Evolutionary conservation across 352 stramenopile genomes (phyloP), one percentile per base, ranked within the genome.

Genomic region (Globisporangium echinulatum): DNA sequence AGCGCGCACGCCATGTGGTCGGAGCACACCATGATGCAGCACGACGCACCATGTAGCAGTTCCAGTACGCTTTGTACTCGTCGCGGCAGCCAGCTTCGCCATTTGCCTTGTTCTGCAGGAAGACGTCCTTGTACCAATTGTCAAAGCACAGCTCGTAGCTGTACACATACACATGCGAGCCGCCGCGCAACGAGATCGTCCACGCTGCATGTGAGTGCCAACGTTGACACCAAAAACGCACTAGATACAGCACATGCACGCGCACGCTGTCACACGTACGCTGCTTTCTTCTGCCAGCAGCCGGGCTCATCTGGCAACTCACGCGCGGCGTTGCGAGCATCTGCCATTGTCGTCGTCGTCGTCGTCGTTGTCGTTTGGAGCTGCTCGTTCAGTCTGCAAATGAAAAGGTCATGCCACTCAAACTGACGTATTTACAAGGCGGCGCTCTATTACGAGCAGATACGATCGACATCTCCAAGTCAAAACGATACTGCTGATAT

Each of bases 61-160:
- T 71, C 49, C 62, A 75, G 62, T 94, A 94, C 7, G 75, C 75
- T 47, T 87, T 77, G 71, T 94, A 94, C 68, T 92, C 79, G 44
- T 88, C 72, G 61, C 88, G 71, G 52, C 85, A 94, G 54, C 85
- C 85, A 13, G 91, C 65, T 58, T 85, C 65, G 55, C 80, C 81
- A 40, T 85, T 54, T 40, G 79, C 82, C 59, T 90, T 92, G 49
- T 88, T 70, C 71, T 90, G 80, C 17, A 94, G 67, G 60, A 94
- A 94, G 37, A 92, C 73, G 43, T 92, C 71, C 52, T 82, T 89
- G 69, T 92, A 94, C 85, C 85, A 94, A 67, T 79, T 72, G 61
- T 94, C 85, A 70, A 94, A 94, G 74, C 85, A 94, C 59, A 92
- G 79, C 62, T 94, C 85, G 62, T 88, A 87, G 13, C 73, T 82